Evolutionary conservation across 2,329 filamentous ascomycete genomes (phyloP), one percentile per base, ranked within the genome.

Genomic region (Colletotrichum tropicicola): DNA sequence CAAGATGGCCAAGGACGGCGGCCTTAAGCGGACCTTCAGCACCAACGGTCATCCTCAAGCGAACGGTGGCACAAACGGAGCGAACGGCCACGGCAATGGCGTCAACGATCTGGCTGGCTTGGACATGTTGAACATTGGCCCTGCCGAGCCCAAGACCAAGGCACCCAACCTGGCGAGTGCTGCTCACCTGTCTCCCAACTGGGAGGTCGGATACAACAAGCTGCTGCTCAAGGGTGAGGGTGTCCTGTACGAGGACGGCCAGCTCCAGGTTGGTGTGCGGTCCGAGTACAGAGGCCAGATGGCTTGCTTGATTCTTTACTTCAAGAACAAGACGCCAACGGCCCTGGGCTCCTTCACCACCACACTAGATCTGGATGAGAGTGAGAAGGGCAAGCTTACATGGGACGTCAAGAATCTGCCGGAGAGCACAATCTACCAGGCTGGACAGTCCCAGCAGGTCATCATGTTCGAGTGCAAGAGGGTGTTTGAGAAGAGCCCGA

Each of bases 201-300:
- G 96, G 96, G 92, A 98, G 73, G 84, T 89, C 68, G 96, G 97
- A 7, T 98, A 92, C 79, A 92, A 95, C 73, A 89, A 90, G 56
- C 83, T 99, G 15, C 85, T 97, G 70, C 87, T 97, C 52, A 86
- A 86, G 58, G 81, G 91, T 0, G 94, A 98, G 75, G 96, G 96
- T 58, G 87, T 99, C 8, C 83, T 99, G 1, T 99, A 98, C 75
- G 94, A 99, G 78, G 96, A 99, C 74, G 91, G 91, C 0, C 96
- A 99, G 78, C 87, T 99, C 57, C 95, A 99, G 75, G 86, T 99
- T 41, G 96, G 96, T 30, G 81, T 98, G 55, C 90, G 96, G 35
- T 97, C 94, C 9, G 96, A 99, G 79, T 99, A 98, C 76, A 91
- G 96, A 65, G 92, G 91, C n/a, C 93, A 97, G 74, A 91, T 98